Evolutionary conservation across 2,329 filamentous ascomycete species (phyloP), one percentile per base, ranked within the genome.

Genomic region (Aspergillus sp.): DNA sequence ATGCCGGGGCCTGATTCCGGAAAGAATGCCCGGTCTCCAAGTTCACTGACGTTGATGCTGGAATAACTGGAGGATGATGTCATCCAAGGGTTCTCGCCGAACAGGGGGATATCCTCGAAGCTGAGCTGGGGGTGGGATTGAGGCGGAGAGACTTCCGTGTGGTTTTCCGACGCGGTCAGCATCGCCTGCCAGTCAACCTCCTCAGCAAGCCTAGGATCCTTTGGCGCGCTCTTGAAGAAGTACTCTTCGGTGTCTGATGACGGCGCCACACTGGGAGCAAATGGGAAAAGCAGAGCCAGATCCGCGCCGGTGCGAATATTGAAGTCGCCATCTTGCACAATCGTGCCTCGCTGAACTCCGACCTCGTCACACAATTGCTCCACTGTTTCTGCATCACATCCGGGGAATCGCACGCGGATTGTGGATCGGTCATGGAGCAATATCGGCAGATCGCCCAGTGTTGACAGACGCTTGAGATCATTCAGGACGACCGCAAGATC

Each of bases 311-410:
- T 79, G 51, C 81, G 83, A 5, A 71, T 65, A 50, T 89, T 83
- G 62, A 96, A 96, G 16, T 87, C 85, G 29, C 81, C 78, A 58
- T 97, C 94, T 74, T 97, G 88, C 11, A 81, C 77, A 3, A 97
- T 82, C 3, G 89, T 76, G 1, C 94, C 94, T 49, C 91, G 82
- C 57, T 87, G 84, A 6, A 99, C 81, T n/a, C 88, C 89, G 10
- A 96, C 81, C 68, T 99, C 94, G 44, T 90, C 85, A 68, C 92
- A 97, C 1, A 99, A 80, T 3, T 81, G 78, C 66, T 96, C 90
- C 0, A 96, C 88, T 0, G 89, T 89, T 14, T 87, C 83, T 0
- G 85, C 85, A 64, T 97, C 93, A 56, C 94, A 92, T 3, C 94
- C 94, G 0, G 92, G 91, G 65, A 99, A 97, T 25, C 91, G 87